Conservation (phyloP, 2,329 filamentous ascomycete genomes). For the Talaromyces piceae region DNA sequence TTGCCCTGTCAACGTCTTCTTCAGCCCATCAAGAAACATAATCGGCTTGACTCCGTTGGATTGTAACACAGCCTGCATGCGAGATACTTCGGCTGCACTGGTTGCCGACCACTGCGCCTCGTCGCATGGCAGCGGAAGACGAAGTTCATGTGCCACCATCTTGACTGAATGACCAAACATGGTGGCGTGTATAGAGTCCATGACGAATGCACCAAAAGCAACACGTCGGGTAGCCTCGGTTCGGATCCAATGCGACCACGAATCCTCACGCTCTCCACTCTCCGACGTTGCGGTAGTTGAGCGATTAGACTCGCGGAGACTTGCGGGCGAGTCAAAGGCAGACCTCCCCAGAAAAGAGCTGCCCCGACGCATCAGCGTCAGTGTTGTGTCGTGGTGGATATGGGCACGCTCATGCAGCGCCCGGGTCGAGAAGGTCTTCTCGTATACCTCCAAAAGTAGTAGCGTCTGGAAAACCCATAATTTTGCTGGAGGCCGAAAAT, state of each 20-base stretch:
- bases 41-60: slow-evolving; percentile 76
- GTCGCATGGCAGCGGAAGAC: slow-evolving; percentile 83
- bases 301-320: slow-evolving; percentile 53
- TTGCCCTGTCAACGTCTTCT: slow-evolving; percentile 78
- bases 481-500: slow-evolving; percentile 86
- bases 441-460: slow-evolving; percentile 81
- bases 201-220: slow-evolving; percentile 88
- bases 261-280: slow-evolving; percentile 70
- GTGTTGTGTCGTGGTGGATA: slow-evolving; percentile 91
- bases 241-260: slow-evolving; percentile 94
- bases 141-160: slow-evolving; percentile 95
- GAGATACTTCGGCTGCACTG: slow-evolving; percentile 75
- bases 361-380: slow-evolving; percentile 90
- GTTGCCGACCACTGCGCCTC: slow-evolving; percentile 88
- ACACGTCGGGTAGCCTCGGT: slow-evolving; percentile 84
- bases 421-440: slow-evolving; percentile 95
- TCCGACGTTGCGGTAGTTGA: slow-evolving; percentile 46
- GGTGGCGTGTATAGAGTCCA: slow-evolving; percentile 92
- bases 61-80: slow-evolving; percentile 71
- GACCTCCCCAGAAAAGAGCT: slow-evolving; percentile 84
- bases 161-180: slow-evolving; percentile 97
- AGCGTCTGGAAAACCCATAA: slow-evolving; percentile 93
- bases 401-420: slow-evolving; percentile 89
- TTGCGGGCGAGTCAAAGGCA: slow-evolving; percentile 75
- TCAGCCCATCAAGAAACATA: slow-evolving; percentile 84